Base-by-base conservation (phyloP, 208 protist species). In the Crithidia thermophila region DNA sequence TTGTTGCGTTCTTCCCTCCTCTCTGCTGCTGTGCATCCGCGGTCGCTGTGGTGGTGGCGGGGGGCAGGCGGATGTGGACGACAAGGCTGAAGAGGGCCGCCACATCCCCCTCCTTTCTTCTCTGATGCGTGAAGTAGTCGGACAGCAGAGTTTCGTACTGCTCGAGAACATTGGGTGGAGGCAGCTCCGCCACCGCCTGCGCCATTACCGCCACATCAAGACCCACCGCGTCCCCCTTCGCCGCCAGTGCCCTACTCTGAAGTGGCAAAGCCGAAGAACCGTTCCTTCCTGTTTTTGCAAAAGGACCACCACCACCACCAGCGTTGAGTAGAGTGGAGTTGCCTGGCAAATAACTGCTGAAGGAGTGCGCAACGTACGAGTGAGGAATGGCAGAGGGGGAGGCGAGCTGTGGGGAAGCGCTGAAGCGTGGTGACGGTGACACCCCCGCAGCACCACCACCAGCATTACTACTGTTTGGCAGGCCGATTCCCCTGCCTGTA, bases 201-300 rank as follows among this genome's bases (percentile, higher is more conserved):
- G 67, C 58, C 25, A 61, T 18, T 21, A 73, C 37, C 21, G 58
- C 58, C 49, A 73, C 67, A 23, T 66, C 67, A 9, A 73, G 21
- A 16, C 21, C 31, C 10, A 37, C 57, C 42, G 20, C 37, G 4
- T 25, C 3, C 14, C 1, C 18, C 5, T 40, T 16, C 20, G 4
- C 16, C 39, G 39, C 39, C 39, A 10, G 39, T 43, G 39, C 8
- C 53, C 11, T 46, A 23, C 23, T 20, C 5, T 57, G 28, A 4
- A 6, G 6, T 30, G 4, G 45, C 21, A 30, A 5, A 31, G 21
- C 16, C 6, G 23, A 23, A 2, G 49, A 9, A 18, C 7, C 13
- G 9, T 4, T 53, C n/a, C 5, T 20, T 21, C 7, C 27, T 37
- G 49, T 6, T 16, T 9, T 20, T 3, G 49, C 49, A 3, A 28